Conservation (phyloP, 441 rosid species). For the Pelargonium citronellum region DNA sequence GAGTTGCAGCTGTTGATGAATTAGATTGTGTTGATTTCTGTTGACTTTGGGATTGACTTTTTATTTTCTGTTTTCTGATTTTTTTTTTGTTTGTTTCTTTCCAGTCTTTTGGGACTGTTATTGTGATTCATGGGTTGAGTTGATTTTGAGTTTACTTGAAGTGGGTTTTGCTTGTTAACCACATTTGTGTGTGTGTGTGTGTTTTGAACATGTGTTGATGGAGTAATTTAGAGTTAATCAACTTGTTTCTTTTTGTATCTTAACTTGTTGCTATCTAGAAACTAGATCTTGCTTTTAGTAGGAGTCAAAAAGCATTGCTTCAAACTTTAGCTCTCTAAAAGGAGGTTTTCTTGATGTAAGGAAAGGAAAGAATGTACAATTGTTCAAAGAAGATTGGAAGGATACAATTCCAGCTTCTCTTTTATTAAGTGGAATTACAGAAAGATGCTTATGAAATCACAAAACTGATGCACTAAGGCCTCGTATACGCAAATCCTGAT, state of each 20-base stretch:
- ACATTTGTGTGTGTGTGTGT: neutral
- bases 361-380: neutral
- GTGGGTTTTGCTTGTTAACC: neutral
- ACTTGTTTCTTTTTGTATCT: neutral
- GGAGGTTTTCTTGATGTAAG: neutral
- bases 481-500: neutral
- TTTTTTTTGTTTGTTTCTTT: neutral
- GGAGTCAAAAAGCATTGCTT: neutral
- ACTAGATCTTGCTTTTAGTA: neutral
- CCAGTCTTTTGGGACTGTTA: too few relatives aligned
- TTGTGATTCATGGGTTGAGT: too few relatives aligned
- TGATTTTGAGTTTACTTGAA: neutral
- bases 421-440: neutral
- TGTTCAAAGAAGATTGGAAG: neutral
- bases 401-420: neutral
- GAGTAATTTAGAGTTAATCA: neutral
- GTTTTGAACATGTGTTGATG: too few relatives aligned
- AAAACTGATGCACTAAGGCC: neutral
- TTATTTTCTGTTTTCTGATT: too few relatives aligned
- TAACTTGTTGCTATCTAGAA: neutral
- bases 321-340: neutral
- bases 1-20: neutral
- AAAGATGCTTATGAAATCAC: neutral
- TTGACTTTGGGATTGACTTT: neutral
- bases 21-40: neutral